Evolutionary conservation across 805 yeast species (phyloP).

Genomic region (Schwanniomyces polymorphus): DNA sequence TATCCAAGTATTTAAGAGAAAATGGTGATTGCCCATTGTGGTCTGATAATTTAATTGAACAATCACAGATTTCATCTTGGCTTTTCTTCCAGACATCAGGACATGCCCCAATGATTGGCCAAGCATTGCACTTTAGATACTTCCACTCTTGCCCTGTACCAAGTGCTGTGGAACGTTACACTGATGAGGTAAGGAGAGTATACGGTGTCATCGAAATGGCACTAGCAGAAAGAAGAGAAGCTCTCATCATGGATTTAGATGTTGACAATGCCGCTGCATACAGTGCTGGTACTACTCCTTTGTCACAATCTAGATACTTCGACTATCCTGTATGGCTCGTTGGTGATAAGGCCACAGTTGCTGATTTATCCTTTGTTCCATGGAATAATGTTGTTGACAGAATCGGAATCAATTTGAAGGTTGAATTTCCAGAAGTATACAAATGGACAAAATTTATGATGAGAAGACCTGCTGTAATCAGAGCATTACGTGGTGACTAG

Average conservation of each 20-base stretch:
- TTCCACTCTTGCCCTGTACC: slow-evolving; percentile 86
- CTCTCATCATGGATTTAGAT: slow-evolving; percentile 84
- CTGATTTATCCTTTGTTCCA: slow-evolving; percentile 90
- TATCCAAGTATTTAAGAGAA: slow-evolving; percentile 63
- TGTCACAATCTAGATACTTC: slow-evolving; percentile 80
- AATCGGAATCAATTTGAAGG: slow-evolving; percentile 82
- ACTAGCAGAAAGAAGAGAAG: slow-evolving; percentile 87
- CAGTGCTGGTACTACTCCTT: slow-evolving; percentile 83
- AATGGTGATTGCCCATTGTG: slow-evolving; percentile 72
- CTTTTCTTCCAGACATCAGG: slow-evolving; percentile 94
- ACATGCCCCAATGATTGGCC: slow-evolving; percentile 98
- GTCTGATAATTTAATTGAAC: slow-evolving; percentile 76
- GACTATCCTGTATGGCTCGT: slow-evolving; percentile 96
- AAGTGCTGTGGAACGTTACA: slow-evolving; percentile 85
- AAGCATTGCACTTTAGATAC: slow-evolving; percentile 89
- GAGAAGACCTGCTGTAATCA: slow-evolving; percentile 88
- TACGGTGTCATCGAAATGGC: slow-evolving; percentile 96
- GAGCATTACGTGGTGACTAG: slow-evolving; percentile 77
- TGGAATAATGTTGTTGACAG: slow-evolving; percentile 96
- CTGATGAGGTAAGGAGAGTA: slow-evolving; percentile 89
- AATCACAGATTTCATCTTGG: slow-evolving; percentile 85
- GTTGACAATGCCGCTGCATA: slow-evolving; percentile 85
- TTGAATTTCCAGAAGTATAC: slow-evolving; percentile 92
- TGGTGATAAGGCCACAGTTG: slow-evolving; percentile 77
- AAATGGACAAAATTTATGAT: slow-evolving; percentile 95